Percentiles rank a stretch among this genome's conserved stretches.
These are phyloP conservation scores for Penicillium crustosum DNA, from an alignment of 2,329 filamentous ascomycete genomes.

Conservation along the genomic window DNA sequence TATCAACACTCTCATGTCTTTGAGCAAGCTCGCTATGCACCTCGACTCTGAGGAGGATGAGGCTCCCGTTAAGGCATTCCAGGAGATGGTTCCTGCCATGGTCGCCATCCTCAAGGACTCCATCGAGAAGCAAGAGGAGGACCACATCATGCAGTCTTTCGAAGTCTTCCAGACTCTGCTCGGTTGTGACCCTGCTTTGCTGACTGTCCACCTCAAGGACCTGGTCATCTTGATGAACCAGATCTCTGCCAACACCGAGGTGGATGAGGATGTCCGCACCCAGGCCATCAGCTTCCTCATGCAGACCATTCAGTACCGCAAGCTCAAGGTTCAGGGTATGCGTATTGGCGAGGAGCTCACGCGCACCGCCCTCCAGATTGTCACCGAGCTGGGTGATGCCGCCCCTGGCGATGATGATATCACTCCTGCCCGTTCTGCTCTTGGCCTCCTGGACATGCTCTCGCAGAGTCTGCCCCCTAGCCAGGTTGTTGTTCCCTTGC, in stretches of 20 bases:
- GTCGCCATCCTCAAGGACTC: constrained; percentile 84
- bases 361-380: constrained; percentile 81
- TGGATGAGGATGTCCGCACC: constrained; percentile 80
- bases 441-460: constrained; percentile 85
- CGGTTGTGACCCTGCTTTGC: constrained; percentile 79
- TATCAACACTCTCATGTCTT: constrained; percentile 88
- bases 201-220: constrained; percentile 84
- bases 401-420: constrained; percentile 75
- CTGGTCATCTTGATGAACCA: constrained; percentile 93
- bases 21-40: constrained; percentile 83
- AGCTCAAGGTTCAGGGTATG: constrained; percentile 91
- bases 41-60: constrained; percentile 84
- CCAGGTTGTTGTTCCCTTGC: constrained; percentile 88
- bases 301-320: constrained; percentile 86
- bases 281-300: constrained; percentile 93
- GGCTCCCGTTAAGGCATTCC: constrained; percentile 70
- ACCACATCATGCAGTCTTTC: constrained; percentile 84
- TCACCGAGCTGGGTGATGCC: constrained; percentile 76
- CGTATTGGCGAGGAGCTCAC: constrained; percentile 85
- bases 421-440: constrained; percentile 79
- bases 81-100: constrained; percentile 80
- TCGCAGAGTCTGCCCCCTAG: constrained; percentile 85
- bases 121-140: constrained; percentile 77
- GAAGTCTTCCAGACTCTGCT: constrained; percentile 97
- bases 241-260: constrained; percentile 70